Conservation (phyloP, 139 green algal genomes). For the Klebsormidium nitens region DNA sequence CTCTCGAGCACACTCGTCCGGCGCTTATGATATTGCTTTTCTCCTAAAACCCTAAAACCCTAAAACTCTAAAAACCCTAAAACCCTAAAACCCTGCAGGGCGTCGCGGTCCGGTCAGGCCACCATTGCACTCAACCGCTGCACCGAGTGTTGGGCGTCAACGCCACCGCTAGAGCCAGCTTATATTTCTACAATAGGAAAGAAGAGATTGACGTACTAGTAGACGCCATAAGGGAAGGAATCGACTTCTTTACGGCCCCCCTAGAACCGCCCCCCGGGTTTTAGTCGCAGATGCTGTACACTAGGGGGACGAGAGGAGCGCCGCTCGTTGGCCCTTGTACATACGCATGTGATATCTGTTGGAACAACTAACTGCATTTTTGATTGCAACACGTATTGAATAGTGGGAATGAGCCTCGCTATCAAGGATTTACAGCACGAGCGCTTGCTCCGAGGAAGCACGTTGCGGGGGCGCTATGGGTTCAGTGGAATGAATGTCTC, state of each 20-base stretch:
- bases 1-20: too few species aligned
- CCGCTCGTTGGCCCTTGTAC: neutral
- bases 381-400: conserved; percentile 47
- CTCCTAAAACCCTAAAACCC: too few species aligned
- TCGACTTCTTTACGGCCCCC: conserved; percentile 76
- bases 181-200: conserved; percentile 94
- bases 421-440: too few species aligned
- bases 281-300: neutral
- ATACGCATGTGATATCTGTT: neutral
- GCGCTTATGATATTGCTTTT: conserved; percentile 4
- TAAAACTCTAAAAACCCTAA: too few species aligned
- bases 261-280: neutral
- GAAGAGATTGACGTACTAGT: conserved; percentile 88
- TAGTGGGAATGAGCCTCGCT: neutral
- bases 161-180: conserved; percentile 70
- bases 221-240: conserved; percentile 66
- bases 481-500: too few species aligned
- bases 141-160: conserved; percentile 77
- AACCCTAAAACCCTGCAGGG: too few species aligned
- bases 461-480: too few species aligned
- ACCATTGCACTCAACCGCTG: conserved; percentile 97
- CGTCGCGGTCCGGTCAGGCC: conserved; percentile 85
- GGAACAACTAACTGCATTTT: neutral
- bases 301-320: neutral
- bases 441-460: too few species aligned